Evolutionary conservation across 1,284 basidiomycete species (phyloP), one percentile per base, ranked within the genome.

Genomic region (Boletus smithii): DNA sequence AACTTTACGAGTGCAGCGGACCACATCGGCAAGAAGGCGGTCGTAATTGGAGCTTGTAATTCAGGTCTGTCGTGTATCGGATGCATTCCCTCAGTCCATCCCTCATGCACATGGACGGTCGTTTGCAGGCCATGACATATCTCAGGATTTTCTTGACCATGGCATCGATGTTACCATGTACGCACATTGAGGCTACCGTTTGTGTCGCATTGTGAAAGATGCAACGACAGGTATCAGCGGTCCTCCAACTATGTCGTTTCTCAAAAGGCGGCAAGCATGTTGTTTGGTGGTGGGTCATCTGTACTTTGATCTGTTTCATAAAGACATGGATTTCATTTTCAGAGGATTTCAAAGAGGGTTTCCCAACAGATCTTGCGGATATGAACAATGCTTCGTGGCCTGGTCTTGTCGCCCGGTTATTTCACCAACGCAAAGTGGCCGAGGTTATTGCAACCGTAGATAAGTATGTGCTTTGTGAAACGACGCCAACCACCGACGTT

Each of bases 11-110:
- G 61, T 11, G 77, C 75, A 4, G 52, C 57, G 4, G 72, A 77
- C 37, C 73, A 75, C 62, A 53, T 53, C 7, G 79, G 75, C 11
- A 78, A 83, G 67, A 77, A 77, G 51, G 78, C 75, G 6, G 72
- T 80, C 22, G 73, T 83, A 3, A 68, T 81, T 9, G 80, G 80
- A 1, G 71, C 79, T 9, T 77, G 77, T 49, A 80, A 75, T 33
- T 78, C 77, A 16, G 80, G 74, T 73, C 43, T n/a, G 59, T 47
- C 34, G 5, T 30, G 18, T 27, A 23, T 36, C 22, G 1, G 4
- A 27, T 26, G 16, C 3, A n/a, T 39, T 36, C 11, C 18, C 13
- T 3, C 24, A 29, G 23, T 35, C 27, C 14, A 14, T 23, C 18
- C 11, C 23, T 40, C 34, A 29, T 24, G 22, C 23, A 37, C 34